Base-by-base conservation (phyloP, 176 grass and related monocot genomes). In the Oryza coarctata region DNA sequence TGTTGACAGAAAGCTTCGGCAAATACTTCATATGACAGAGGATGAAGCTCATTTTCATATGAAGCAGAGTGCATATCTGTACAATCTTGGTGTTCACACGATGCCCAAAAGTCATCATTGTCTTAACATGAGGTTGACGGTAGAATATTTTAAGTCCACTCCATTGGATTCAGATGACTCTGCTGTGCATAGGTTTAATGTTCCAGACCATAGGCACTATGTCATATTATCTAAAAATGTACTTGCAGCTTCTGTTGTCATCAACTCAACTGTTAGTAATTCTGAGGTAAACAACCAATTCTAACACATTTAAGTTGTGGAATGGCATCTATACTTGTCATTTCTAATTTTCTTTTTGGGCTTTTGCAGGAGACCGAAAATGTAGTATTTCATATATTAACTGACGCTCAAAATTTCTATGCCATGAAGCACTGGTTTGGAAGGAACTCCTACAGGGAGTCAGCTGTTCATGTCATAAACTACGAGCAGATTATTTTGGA, bases 61-160 rank as follows among this genome's bases (percentile, higher is more conserved):
- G 89, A 93, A 91, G 82, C 97, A 99, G 80, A 99, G 93, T 87
- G 97, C 93, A 75, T 99, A 94, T 75, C 81, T 99, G 15, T 99
- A 96, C 85, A 84, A 92, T 28, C 97, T 99, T 73, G 91, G 93
- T 88, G 97, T 99, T 87, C 91, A 96, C 82, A 99, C 97, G 25
- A 96, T 99, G 93, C 91, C 97, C 44, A 99, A 99, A 88, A 96
- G 91, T 84, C 83, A 94, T 68, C 97, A 99, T 85, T 99, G 97
- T 70, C 90, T 99, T 84, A 93, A 83, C 68, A 99, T 99, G 97
- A 94, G 97, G 80, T 83, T 99, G 89, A 99, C 97, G 76, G 91
- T 96, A 41, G 97, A 99, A 75, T 93, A 90, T 86, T 96, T 99
- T 69, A 99, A 90, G 78, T 85, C 89, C 32, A 30, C 50, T 14